Percentiles rank a stretch among this genome's conserved stretches.
Conservation (phyloP, 768 basidiomycete genomes). For the Galerina marginata region DNA sequence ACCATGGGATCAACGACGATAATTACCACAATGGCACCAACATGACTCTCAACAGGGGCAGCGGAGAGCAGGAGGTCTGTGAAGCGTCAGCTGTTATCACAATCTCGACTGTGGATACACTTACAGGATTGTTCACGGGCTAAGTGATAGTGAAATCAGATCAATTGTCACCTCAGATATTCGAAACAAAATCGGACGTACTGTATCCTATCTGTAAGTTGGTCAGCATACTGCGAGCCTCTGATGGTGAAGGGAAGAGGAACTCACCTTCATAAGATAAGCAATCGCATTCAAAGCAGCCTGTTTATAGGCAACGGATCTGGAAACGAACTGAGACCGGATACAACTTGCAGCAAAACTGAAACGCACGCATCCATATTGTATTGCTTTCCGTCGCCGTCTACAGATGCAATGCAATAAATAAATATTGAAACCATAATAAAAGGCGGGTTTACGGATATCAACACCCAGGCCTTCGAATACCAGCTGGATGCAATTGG, state of each 20-base stretch:
- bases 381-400: conserved; percentile 77
- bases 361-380: conserved; percentile 72
- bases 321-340: conserved; percentile 24
- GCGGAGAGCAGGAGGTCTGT: conserved; percentile 70
- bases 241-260: not conserved
- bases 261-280: conserved; percentile 67
- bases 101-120: conserved; percentile 15
- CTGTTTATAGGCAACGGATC: conserved; percentile 80
- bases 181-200: conserved; percentile 35
- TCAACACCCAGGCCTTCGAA: conserved; percentile 82
- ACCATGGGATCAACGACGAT: not conserved
- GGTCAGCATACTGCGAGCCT: not conserved
- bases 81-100: not conserved
- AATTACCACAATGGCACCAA: conserved; percentile 71
- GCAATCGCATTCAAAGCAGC: conserved; percentile 78
- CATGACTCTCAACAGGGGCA: conserved; percentile 72
- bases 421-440: not conserved
- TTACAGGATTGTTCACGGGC: conserved; percentile 80
- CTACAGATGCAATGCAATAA: conserved; percentile 33
- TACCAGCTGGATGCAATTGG: conserved; percentile 48
- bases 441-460: conserved; percentile 49
- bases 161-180: not conserved
- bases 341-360: not conserved
- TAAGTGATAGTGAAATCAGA: conserved; percentile 24
- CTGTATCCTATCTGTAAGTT: conserved; percentile 69